phyloP scores from a whole-genome alignment of 228 moss, liverwort and hornwort genomes.

The Sphagnum fallax region DNA sequence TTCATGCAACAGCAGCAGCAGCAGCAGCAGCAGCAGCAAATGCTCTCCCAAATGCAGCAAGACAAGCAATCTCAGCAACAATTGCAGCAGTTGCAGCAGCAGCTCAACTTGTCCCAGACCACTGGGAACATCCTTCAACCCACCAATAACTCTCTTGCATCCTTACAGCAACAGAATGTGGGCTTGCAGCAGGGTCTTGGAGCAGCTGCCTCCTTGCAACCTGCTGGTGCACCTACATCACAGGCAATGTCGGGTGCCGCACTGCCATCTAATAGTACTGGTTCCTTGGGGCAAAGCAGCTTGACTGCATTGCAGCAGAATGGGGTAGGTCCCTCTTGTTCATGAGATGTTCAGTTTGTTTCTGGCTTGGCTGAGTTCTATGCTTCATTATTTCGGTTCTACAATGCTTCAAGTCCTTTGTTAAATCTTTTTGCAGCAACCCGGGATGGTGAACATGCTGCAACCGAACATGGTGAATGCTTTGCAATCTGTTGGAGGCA shows the following conservation, averaged over 20 bases:
- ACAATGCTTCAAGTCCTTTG: no score
- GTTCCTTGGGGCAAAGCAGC: conserved; percentile 47
- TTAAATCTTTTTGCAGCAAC: no score
- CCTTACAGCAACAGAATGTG: conserved; percentile 33
- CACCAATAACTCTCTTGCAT: conserved; percentile 36
- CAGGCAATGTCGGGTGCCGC: conserved; percentile 20
- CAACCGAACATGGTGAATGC: conserved; percentile 13
- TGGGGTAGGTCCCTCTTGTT: background rate
- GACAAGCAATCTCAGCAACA: conserved; percentile 69
- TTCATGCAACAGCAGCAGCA: background rate
- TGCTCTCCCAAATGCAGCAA: conserved; percentile 70
- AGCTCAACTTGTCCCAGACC: conserved; percentile 20
- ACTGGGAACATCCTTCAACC: conserved; percentile 53
- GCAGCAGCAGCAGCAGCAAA: conserved; percentile 57
- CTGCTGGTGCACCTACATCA: conserved; percentile 32
- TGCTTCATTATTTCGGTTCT: background rate
- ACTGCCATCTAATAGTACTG: conserved; percentile 56
- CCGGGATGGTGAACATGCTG: conserved; percentile 11
- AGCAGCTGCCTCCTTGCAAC: conserved; percentile 39
- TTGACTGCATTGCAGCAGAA: conserved; percentile 4
- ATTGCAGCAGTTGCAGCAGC: conserved; percentile 26
- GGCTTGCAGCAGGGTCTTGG: conserved; percentile 44
- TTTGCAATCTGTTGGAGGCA: conserved; percentile 21
- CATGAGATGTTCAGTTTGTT: no score
- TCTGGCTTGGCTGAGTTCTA: background rate